These are phyloP conservation scores for Diaporthe citri DNA, from an alignment of 2,329 filamentous ascomycete species.

Conservation along the genomic window DNA sequence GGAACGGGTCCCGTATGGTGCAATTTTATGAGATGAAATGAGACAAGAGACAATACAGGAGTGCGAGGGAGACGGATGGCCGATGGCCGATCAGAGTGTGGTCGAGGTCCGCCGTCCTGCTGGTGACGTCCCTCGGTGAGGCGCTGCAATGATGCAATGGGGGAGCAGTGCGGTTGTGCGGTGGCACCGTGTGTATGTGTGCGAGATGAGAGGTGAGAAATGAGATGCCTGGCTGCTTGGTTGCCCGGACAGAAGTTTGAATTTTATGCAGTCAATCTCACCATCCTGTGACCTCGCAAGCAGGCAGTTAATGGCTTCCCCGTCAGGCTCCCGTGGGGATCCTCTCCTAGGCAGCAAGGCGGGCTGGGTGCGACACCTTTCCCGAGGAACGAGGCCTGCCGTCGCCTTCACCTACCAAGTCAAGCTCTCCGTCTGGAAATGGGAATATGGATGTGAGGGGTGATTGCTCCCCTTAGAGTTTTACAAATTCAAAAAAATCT, in stretches of 20 bases:
- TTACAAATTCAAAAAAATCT: background rate
- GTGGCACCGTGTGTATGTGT: background rate
- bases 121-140: background rate
- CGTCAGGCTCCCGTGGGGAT: background rate
- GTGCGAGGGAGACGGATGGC: background rate
- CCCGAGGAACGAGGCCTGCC: background rate
- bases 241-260: background rate
- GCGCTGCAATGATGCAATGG: conserved; percentile 12
- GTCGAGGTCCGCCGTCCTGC: background rate
- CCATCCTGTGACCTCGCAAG: background rate
- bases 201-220: conserved; percentile 5
- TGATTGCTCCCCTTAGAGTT: background rate
- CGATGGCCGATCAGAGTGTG: background rate
- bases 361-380: background rate
- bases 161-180: background rate
- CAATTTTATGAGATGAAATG: conserved; percentile 11
- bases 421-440: background rate
- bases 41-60: conserved; percentile 1
- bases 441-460: background rate
- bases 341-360: conserved; percentile 14
- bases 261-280: background rate
- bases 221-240: background rate
- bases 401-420: background rate
- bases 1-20: conserved; percentile 2
- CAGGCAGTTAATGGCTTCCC: background rate